These are phyloP conservation scores for Ophiostoma sp. DNA, from an alignment of 2,329 filamentous ascomycete genomes.

Conservation along the genomic window DNA sequence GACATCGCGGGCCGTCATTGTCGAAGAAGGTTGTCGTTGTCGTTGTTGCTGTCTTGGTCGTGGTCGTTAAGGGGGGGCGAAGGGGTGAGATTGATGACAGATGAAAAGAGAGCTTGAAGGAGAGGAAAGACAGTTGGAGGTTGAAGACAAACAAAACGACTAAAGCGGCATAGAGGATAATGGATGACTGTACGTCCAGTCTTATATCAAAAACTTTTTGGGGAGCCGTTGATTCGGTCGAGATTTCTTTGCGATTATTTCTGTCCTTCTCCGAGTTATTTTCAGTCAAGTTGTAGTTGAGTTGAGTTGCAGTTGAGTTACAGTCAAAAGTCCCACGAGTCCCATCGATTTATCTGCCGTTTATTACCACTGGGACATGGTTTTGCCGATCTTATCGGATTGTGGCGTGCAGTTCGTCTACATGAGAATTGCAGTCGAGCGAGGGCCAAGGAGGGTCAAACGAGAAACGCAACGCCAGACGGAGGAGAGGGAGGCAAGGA, in stretches of 20 bases:
- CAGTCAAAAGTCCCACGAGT: not conserved
- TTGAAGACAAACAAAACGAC: not conserved
- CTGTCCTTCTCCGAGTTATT: not conserved
- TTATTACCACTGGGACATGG: not conserved
- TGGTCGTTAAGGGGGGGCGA: not conserved
- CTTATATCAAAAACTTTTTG: not conserved
- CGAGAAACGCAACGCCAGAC: not conserved
- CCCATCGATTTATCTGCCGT: not conserved
- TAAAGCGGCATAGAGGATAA: not conserved
- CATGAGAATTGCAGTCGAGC: not conserved
- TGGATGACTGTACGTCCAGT: not conserved
- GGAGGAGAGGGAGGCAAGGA: not conserved
- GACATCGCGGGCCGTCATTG: slow-evolving; percentile 18
- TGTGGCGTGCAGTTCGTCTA: not conserved
- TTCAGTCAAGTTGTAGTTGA: not conserved
- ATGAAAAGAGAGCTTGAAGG: not conserved
- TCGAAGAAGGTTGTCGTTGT: not conserved
- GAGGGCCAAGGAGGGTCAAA: not conserved
- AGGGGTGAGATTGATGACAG: not conserved
- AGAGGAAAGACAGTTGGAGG: not conserved
- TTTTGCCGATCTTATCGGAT: slow-evolving; percentile 10
- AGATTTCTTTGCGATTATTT: not conserved
- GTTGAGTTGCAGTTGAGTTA: not conserved
- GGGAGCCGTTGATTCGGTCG: not conserved
- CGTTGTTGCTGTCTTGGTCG: not conserved